Percentiles rank a stretch among this genome's conserved stretches.
Evolutionary conservation across 495 filamentous ascomycete species (phyloP).

Genomic region (Podospora pseudopauciseta): DNA sequence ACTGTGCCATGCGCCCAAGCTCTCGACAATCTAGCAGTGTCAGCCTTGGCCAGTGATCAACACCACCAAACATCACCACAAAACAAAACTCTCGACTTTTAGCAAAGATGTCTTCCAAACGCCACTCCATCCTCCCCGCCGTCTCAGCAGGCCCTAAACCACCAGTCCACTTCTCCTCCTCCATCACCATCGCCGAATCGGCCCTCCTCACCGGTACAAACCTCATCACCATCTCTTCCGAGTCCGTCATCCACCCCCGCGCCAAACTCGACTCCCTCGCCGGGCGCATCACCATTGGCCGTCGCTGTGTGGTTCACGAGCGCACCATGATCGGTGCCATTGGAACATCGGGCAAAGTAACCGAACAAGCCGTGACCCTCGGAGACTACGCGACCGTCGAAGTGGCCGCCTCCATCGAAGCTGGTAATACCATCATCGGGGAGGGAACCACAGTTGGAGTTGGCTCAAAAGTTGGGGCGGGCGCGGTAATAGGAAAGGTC

Average conservation of each 20-base stretch:
- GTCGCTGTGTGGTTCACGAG: conserved; percentile 73
- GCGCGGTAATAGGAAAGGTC: conserved; percentile 63
- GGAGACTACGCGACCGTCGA: conserved; percentile 60
- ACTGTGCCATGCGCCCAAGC: neutral
- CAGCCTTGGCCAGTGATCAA: neutral
- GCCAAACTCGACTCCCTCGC: conserved; percentile 62
- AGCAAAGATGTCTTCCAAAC: conserved; percentile 39
- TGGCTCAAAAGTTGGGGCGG: conserved; percentile 56
- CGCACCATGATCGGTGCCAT: conserved; percentile 56
- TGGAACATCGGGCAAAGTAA: conserved; percentile 25
- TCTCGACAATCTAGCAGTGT: neutral
- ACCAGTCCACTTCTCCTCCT: conserved; percentile 65
- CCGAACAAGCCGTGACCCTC: conserved; percentile 44
- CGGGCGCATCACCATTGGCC: conserved; percentile 69
- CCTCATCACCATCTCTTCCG: conserved; percentile 64
- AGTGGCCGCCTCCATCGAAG: conserved; percentile 58
- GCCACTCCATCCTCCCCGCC: conserved; percentile 48
- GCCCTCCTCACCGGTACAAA: conserved; percentile 68
- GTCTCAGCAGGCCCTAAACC: conserved; percentile 52
- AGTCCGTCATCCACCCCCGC: conserved; percentile 80
- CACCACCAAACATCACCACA: neutral
- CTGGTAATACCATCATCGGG: conserved; percentile 53
- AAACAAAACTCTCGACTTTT: neutral
- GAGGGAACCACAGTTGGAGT: conserved; percentile 62
- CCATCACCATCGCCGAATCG: conserved; percentile 71